These are phyloP conservation scores for Chaetothyriales sp. DNA, from an alignment of 2,329 filamentous ascomycete genomes.

Conservation along the genomic window DNA sequence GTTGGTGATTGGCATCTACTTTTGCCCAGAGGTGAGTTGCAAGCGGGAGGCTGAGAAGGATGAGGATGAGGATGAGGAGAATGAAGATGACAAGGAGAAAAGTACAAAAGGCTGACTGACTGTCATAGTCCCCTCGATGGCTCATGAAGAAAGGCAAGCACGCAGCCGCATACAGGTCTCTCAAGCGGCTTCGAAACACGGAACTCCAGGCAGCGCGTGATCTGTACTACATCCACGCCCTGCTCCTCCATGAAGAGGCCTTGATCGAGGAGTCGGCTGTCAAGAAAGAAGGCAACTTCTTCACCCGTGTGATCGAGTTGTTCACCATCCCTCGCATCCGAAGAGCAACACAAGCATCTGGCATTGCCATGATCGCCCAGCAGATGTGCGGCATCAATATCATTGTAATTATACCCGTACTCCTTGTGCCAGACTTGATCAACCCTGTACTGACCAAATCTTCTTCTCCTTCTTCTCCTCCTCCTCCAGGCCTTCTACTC, in stretches of 20 bases:
- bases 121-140: slow-evolving; percentile 31
- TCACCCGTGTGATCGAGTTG: slow-evolving; percentile 42
- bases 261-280: slow-evolving; percentile 16
- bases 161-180: slow-evolving; percentile 27
- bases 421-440: no score
- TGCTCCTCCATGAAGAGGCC: slow-evolving; percentile 22
- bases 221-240: slow-evolving; percentile 31
- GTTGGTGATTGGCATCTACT: slow-evolving; percentile 31
- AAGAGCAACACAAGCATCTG: slow-evolving; percentile 57
- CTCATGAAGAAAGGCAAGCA: slow-evolving; percentile 32
- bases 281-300: slow-evolving; percentile 38
- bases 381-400: slow-evolving; percentile 61
- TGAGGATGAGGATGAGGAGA: not conserved
- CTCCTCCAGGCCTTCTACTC: slow-evolving; percentile 48
- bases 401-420: slow-evolving; percentile 28
- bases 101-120: no score
- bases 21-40: slow-evolving; percentile 22
- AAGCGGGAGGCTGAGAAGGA: not conserved
- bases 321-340: slow-evolving; percentile 35
- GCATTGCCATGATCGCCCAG: slow-evolving; percentile 65
- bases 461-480: no score
- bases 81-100: no score
- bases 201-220: slow-evolving; percentile 32
- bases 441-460: not conserved
- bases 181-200: slow-evolving; percentile 29